A percentile compares a stretch with the other conserved stretches of the same genome.
These are phyloP conservation scores for Echria macrotheca DNA, from an alignment of 495 filamentous ascomycete species.

Conservation along the genomic window DNA sequence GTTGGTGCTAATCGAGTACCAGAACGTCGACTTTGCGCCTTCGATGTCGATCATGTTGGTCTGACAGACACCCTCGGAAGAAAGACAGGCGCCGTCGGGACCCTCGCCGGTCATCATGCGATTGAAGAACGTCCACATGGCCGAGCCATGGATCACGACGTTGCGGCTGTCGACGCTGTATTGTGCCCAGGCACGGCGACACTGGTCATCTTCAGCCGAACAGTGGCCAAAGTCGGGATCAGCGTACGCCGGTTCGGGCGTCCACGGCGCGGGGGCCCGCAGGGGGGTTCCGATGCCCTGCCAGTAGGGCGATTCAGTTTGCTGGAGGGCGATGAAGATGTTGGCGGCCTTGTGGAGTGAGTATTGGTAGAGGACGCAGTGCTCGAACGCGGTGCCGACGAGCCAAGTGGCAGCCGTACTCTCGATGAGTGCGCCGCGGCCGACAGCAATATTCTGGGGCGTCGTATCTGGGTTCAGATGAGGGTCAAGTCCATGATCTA, in stretches of 20 bases:
- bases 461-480: conserved; percentile 8
- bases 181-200: conserved; percentile 39
- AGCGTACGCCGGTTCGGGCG: conserved; percentile 3
- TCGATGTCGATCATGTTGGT: conserved; percentile 36
- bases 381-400: conserved; percentile 65
- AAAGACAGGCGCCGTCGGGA: conserved; percentile 13
- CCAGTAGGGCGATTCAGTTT: conserved; percentile 71
- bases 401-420: conserved; percentile 44
- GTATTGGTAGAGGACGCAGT: conserved; percentile 71
- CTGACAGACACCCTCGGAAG: conserved; percentile 34
- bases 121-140: conserved; percentile 51
- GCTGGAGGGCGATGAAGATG: conserved; percentile 61
- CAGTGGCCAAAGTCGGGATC: conserved; percentile 21
- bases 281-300: conserved; percentile 55
- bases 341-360: conserved; percentile 55
- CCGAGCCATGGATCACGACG: conserved; percentile 44
- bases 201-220: conserved; percentile 22
- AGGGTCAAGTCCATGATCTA: conserved; percentile 43
- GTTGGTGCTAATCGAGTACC: conserved; percentile 42
- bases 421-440: conserved; percentile 47
- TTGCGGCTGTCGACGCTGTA: conserved; percentile 31
- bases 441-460: conserved; percentile 42
- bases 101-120: conserved; percentile 23
- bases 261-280: conserved; percentile 25
- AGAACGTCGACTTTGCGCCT: conserved; percentile 27